Conservation (phyloP, 345 rosid genomes). For the Tarenaya hassleriana region DNA sequence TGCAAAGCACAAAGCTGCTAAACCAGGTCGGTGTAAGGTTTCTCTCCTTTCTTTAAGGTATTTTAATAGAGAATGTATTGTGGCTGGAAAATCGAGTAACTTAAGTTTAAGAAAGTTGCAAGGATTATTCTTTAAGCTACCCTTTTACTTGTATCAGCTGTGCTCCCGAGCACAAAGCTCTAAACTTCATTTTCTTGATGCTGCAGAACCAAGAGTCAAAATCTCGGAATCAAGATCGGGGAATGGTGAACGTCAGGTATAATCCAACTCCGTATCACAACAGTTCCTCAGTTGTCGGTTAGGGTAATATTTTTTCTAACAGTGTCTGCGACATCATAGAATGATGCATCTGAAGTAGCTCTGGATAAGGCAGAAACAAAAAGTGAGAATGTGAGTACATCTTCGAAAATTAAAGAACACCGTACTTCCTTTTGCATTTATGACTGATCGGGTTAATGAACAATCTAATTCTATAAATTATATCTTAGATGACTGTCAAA, state of each 20-base stretch:
- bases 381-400: slow-evolving; percentile 48
- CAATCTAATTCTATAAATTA: background rate
- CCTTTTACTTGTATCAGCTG: too few species aligned
- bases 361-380: slow-evolving; percentile 31
- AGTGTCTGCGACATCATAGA: slow-evolving; percentile 20
- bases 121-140: too few species aligned
- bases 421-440: too few species aligned
- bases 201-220: slow-evolving; percentile 44
- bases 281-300: slow-evolving; percentile 18
- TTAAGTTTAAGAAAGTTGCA: slow-evolving; percentile 2
- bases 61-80: background rate
- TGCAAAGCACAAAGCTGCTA: slow-evolving; percentile 21
- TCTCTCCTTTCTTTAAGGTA: slow-evolving; percentile 5
- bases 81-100: slow-evolving; percentile 16
- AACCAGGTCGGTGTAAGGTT: slow-evolving; percentile 30
- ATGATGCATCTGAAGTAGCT: slow-evolving; percentile 27
- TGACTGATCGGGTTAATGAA: background rate
- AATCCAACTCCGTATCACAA: slow-evolving; percentile 9
- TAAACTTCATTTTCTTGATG: slow-evolving; percentile 20
- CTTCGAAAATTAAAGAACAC: too few species aligned
- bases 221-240: slow-evolving; percentile 43
- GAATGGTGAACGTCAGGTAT: slow-evolving; percentile 49
- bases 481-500: slow-evolving; percentile 59
- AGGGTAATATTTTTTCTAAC: slow-evolving; percentile 13
- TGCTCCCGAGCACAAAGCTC: background rate